These are phyloP conservation scores for Hypoxylon sp. DNA, from an alignment of 2,329 filamentous ascomycete genomes.

Conservation along the genomic window DNA sequence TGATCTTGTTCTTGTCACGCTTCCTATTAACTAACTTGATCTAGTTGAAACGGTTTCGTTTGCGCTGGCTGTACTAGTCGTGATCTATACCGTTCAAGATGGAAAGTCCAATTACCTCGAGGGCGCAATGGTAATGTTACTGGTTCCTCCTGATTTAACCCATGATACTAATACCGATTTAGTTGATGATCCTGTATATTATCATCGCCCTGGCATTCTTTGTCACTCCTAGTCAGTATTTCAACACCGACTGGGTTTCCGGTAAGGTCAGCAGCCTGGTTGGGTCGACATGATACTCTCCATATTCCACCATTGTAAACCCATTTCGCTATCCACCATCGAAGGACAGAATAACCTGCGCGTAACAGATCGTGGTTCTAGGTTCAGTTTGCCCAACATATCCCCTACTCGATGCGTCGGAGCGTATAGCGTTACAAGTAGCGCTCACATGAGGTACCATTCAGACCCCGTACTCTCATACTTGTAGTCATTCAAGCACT, in stretches of 20 bases:
- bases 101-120: slow-evolving; percentile 89
- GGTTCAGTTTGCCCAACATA: slow-evolving; percentile 7
- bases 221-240: slow-evolving; percentile 64
- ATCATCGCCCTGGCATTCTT: slow-evolving; percentile 74
- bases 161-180: slow-evolving; percentile 36
- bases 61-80: slow-evolving; percentile 80
- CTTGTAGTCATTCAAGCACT: slow-evolving; percentile 11
- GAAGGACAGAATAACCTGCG: slow-evolving; percentile 7
- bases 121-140: slow-evolving; percentile 73
- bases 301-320: background rate
- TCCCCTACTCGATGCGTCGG: background rate
- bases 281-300: slow-evolving; percentile 29
- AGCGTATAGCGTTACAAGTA: slow-evolving; percentile 10
- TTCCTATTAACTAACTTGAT: slow-evolving; percentile 30
- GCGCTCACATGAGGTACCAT: slow-evolving; percentile 4
- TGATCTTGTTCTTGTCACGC: background rate
- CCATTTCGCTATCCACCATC: slow-evolving; percentile 6
- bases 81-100: slow-evolving; percentile 82
- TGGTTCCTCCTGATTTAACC: background rate
- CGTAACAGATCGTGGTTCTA: slow-evolving; percentile 10
- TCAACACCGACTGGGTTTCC: slow-evolving; percentile 55
- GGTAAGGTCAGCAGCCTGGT: slow-evolving; percentile 26
- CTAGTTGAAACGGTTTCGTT: slow-evolving; percentile 81
- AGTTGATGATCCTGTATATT: slow-evolving; percentile 65
- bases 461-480: slow-evolving; percentile 9